Evolutionary conservation across 306 rosid genomes (phyloP).

Genomic region (Urtica urens): DNA sequence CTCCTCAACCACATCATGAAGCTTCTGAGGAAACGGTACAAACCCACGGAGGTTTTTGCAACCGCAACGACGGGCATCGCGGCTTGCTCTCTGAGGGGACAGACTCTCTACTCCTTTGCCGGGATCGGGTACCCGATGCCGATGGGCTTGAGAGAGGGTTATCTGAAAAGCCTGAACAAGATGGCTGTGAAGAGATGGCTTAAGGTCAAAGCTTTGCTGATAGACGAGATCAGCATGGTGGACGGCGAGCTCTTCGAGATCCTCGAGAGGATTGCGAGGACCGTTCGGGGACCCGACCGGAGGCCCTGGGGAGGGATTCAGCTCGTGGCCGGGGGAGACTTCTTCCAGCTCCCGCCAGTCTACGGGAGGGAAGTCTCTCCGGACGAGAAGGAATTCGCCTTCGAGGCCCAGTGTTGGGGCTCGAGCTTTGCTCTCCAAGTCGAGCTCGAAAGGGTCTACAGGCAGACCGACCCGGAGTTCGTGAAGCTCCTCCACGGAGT

Average conservation of each 20-base stretch:
- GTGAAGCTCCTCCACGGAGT: slow-evolving; percentile 40
- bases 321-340: slow-evolving; percentile 48
- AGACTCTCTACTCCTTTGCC: slow-evolving; percentile 46
- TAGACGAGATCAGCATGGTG: slow-evolving; percentile 54
- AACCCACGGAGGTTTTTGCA: slow-evolving; percentile 31
- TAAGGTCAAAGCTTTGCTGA: slow-evolving; percentile 34
- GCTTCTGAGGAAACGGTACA: slow-evolving; percentile 14
- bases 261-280: slow-evolving; percentile 31
- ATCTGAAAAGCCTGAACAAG: not conserved
- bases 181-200: slow-evolving; percentile 31
- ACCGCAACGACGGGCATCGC: slow-evolving; percentile 47
- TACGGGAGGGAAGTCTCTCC: not conserved
- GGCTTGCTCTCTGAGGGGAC: slow-evolving; percentile 39
- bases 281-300: slow-evolving; percentile 5
- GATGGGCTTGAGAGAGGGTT: slow-evolving; percentile 10
- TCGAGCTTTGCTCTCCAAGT: slow-evolving; percentile 34
- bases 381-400: slow-evolving; percentile 28
- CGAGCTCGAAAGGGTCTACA: slow-evolving; percentile 32
- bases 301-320: slow-evolving; percentile 67
- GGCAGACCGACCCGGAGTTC: slow-evolving; percentile 35
- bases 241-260: slow-evolving; percentile 27
- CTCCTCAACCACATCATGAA: slow-evolving; percentile 27
- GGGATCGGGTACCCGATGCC: slow-evolving; percentile 10
- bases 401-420: slow-evolving; percentile 48
- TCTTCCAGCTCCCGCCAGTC: slow-evolving; percentile 51